Percentiles rank a stretch among this genome's conserved stretches.
Conservation (phyloP, 106 monocot genomes). For the Dioscorea alata region DNA sequence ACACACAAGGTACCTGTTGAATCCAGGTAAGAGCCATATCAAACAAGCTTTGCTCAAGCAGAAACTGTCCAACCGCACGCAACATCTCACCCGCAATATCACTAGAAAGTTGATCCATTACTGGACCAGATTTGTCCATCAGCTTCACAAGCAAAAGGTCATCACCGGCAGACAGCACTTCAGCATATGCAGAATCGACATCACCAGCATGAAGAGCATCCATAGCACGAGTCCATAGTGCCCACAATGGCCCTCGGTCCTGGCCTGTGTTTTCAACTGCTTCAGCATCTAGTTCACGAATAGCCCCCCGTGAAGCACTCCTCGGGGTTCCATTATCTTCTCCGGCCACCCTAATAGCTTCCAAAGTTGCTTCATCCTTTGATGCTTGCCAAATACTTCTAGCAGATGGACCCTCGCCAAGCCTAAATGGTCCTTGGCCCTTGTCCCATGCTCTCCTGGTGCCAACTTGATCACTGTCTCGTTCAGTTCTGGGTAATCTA, state of each 20-base stretch:
- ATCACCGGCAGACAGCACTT: constrained; percentile 69
- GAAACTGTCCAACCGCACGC: constrained; percentile 63
- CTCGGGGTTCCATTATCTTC: constrained; percentile 68
- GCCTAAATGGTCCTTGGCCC: constrained; percentile 71
- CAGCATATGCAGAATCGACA: constrained; percentile 80
- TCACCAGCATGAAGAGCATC: constrained; percentile 88
- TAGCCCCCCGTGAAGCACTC: constrained; percentile 24
- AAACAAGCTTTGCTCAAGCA: constrained; percentile 67
- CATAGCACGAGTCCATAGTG: constrained; percentile 79
- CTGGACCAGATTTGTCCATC: constrained; percentile 92
- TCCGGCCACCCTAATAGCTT: constrained; percentile 94
- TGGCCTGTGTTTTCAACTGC: constrained; percentile 42
- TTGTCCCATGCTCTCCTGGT: constrained; percentile 80
- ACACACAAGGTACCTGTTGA: constrained; percentile 58
- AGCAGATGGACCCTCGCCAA: constrained; percentile 98
- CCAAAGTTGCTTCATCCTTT: constrained; percentile 96
- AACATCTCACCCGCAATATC: constrained; percentile 63
- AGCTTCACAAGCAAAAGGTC: constrained; percentile 72
- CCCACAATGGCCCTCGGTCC: constrained; percentile 60
- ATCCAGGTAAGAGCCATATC: constrained; percentile 74
- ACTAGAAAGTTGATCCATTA: constrained; percentile 68
- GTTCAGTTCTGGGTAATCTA: constrained; percentile 43
- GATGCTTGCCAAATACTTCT: constrained; percentile 99
- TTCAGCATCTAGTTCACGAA: constrained; percentile 61
- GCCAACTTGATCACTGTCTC: constrained; percentile 43